phyloP scores from a whole-genome alignment of 2,329 filamentous ascomycete species.

The Stachybotrys elegans region DNA sequence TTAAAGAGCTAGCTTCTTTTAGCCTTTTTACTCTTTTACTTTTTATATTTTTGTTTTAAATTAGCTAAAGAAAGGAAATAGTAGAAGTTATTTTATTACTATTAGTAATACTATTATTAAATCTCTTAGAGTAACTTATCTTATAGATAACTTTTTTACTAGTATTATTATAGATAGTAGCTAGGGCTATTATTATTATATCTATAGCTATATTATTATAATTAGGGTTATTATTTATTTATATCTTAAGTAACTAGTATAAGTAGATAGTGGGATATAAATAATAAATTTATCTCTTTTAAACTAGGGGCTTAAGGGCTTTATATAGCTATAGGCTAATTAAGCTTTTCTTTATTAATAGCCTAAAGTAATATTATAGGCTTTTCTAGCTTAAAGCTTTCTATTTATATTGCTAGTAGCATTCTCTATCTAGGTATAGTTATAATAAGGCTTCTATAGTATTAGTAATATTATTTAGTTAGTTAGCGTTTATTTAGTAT shows the following conservation, averaged over 20 bases:
- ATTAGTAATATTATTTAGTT: slow-evolving; percentile 1
- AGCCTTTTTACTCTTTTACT: background rate
- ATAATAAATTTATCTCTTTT: background rate
- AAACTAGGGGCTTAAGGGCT: background rate
- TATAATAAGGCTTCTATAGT: background rate
- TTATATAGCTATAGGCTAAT: background rate
- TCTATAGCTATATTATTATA: slow-evolving; percentile 3
- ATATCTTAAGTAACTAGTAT: background rate
- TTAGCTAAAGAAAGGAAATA: too few relatives aligned
- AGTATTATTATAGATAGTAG: background rate
- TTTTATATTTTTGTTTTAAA: background rate
- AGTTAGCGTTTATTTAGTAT: slow-evolving; percentile 3
- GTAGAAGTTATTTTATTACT: too few relatives aligned
- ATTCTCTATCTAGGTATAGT: background rate
- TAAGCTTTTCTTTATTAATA: background rate
- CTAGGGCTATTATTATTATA: background rate
- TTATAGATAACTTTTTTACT: background rate
- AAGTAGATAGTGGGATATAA: background rate
- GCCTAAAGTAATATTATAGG: background rate
- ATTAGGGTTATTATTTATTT: background rate
- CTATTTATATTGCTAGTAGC: background rate
- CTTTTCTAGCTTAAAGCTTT: background rate
- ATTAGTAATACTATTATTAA: slow-evolving; percentile 3
- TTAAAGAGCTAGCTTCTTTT: background rate
- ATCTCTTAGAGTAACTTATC: background rate